These are phyloP conservation scores for Leccinum variicolor DNA, from an alignment of 768 basidiomycete genomes.

Conservation along the genomic window DNA sequence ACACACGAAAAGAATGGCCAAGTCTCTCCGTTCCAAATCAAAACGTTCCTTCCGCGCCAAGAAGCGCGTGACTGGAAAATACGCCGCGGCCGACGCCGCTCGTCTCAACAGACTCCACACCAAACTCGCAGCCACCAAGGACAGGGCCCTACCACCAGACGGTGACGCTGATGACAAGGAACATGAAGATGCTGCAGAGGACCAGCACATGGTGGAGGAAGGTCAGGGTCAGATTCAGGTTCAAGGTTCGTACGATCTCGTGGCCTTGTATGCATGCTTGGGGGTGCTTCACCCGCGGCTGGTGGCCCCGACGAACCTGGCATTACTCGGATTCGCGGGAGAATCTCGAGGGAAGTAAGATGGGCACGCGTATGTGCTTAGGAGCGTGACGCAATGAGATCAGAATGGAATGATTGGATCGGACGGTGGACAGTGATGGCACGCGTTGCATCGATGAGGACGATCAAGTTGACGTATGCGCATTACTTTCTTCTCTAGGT, in stretches of 20 bases:
- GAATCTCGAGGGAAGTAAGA: neutral
- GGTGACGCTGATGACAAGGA: neutral
- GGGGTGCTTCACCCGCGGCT: constrained; percentile 55
- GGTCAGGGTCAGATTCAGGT: constrained; percentile 8
- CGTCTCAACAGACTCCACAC: constrained; percentile 68
- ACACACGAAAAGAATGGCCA: constrained; percentile 52
- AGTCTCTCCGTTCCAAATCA: constrained; percentile 78
- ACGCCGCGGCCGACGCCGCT: constrained; percentile 74
- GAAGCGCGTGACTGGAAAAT: constrained; percentile 72
- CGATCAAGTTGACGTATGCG: constrained; percentile 13
- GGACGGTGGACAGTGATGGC: neutral
- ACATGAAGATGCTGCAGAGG: constrained; percentile 23
- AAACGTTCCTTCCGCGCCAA: constrained; percentile 76
- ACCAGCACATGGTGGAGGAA: constrained; percentile 26
- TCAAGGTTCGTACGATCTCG: constrained; percentile 56
- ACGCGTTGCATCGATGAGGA: neutral
- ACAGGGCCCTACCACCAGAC: constrained; percentile 26
- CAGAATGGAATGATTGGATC: neutral
- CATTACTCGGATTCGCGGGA: constrained; percentile 20
- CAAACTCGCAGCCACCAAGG: constrained; percentile 54
- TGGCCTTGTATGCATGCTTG: constrained; percentile 39
- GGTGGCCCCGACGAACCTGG: constrained; percentile 36
- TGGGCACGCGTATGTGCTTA: neutral
- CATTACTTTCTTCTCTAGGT: constrained; percentile 10
- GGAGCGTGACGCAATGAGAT: neutral